Evolutionary conservation across 2,329 filamentous ascomycete species (phyloP).

Genomic region (Venturia oleaginea): DNA sequence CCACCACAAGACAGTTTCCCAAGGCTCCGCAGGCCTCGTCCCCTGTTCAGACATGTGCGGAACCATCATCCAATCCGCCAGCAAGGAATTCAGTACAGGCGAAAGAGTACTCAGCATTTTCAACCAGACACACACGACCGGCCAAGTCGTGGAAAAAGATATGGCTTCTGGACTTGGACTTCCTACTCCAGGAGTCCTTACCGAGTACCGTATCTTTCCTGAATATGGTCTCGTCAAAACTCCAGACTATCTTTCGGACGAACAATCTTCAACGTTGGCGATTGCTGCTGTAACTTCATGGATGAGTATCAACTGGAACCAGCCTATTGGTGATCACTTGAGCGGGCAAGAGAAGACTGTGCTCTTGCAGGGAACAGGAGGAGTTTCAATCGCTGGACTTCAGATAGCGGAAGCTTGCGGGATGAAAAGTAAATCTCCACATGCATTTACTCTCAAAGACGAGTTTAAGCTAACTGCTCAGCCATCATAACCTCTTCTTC

Average conservation of each 20-base stretch:
- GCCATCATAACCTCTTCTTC: slow-evolving; percentile 46
- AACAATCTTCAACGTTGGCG: slow-evolving; percentile 38
- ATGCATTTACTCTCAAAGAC: neutral
- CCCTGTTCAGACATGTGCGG: slow-evolving; percentile 20
- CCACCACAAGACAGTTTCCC: slow-evolving; percentile 37
- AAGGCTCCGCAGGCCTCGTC: slow-evolving; percentile 30
- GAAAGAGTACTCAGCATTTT: slow-evolving; percentile 18
- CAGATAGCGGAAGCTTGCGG: slow-evolving; percentile 42
- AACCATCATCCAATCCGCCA: neutral
- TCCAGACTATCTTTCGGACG: slow-evolving; percentile 46
- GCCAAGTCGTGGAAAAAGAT: slow-evolving; percentile 20
- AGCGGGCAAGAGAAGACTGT: slow-evolving; percentile 42
- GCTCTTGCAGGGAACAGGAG: slow-evolving; percentile 62
- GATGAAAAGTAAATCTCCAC: slow-evolving; percentile 38
- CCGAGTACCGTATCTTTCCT: slow-evolving; percentile 57
- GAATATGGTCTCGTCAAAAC: slow-evolving; percentile 57
- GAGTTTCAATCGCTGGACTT: slow-evolving; percentile 58
- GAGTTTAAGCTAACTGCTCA: neutral
- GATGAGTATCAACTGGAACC: slow-evolving; percentile 19
- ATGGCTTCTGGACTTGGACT: slow-evolving; percentile 55
- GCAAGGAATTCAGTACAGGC: slow-evolving; percentile 2
- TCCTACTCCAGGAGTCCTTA: slow-evolving; percentile 56
- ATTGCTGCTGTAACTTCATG: slow-evolving; percentile 41
- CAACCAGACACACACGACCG: slow-evolving; percentile 38
- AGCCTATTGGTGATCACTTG: slow-evolving; percentile 32